Evolutionary conservation across 2,329 filamentous ascomycete species (phyloP), one percentile per base, ranked within the genome.

Genomic region (Pseudogymnoascus sp.): DNA sequence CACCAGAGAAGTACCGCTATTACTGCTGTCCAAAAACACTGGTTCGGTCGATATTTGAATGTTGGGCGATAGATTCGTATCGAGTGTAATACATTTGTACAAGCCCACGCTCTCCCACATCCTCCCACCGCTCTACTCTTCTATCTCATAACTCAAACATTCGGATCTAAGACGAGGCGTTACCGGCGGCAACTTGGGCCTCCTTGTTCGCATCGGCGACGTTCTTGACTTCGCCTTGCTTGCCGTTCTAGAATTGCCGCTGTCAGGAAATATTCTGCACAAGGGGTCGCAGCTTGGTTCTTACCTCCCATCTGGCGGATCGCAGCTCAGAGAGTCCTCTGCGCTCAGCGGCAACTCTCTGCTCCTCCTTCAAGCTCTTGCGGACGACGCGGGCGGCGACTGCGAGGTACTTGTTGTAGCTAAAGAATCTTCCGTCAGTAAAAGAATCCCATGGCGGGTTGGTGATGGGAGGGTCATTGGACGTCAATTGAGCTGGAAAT

Each of bases 381-480:
- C 95, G 94, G 75, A 99, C 89, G 73, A 90, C 89, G 77, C 92
- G 91, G 77, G 92, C 85, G 72, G 94, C 91, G 79, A 99, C 84
- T 73, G 92, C 86, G 74, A 99, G 86, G 86, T 96, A 97, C 81
- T 92, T 94, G 88, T 99, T 99, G 90, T 99, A 99, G 80, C 94
- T 99, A 75, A 74, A 66, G 65, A 58, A 71, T 76, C 72, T 76
- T 62, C 65, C 59, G 65, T 71, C 59, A 71, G 68, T 65, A 41
- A 18, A 60, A 58, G 41, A 63, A 61, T 60, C 52, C 56, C 21
- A 26, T 18, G 18, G 30, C 63, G 30, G 52, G 38, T 58, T 15
- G 13, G 28, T 26, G 59, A 8, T 18, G 38, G 57, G 28, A 26
- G 58, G 21, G 34, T 30, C 57, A 37, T 58, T 8, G 34, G 18